Percentiles rank a stretch among this genome's conserved stretches.
These are phyloP conservation scores for Puccinia triticina DNA, from an alignment of 1,284 basidiomycete genomes.

Conservation along the genomic window DNA sequence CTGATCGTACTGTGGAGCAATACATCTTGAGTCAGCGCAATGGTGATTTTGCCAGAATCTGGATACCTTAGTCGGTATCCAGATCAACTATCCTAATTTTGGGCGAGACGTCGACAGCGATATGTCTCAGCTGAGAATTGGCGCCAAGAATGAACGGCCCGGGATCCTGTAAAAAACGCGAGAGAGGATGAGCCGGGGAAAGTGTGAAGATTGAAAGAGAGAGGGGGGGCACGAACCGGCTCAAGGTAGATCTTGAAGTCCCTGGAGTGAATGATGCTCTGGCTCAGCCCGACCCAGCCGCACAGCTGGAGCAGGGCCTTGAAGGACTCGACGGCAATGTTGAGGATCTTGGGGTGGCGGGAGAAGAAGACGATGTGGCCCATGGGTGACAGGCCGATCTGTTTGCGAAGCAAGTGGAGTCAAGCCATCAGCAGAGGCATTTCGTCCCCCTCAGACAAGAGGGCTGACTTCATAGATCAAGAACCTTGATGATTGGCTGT, in stretches of 20 bases:
- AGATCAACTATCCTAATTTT: conserved; percentile 90
- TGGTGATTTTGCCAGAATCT: background rate
- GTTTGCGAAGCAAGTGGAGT: background rate
- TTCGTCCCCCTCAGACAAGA: no score
- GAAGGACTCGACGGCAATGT: conserved; percentile 75
- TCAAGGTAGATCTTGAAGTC: conserved; percentile 77
- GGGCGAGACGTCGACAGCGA: conserved; percentile 67
- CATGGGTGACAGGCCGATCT: conserved; percentile 84
- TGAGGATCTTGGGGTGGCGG: conserved; percentile 85
- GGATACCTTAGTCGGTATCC: conserved; percentile 81
- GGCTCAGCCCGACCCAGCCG: conserved; percentile 87
- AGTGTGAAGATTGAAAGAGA: background rate
- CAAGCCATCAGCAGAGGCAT: no score
- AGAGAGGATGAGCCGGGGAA: background rate
- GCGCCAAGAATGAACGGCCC: conserved; percentile 88
- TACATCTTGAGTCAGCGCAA: background rate
- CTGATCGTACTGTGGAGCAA: conserved; percentile 58
- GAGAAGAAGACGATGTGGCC: conserved; percentile 85
- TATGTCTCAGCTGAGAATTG: conserved; percentile 80
- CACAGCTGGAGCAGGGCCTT: conserved; percentile 85
- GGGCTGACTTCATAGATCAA: no score
- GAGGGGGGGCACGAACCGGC: conserved; percentile 17
- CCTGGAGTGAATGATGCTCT: conserved; percentile 81
- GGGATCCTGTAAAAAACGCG: conserved; percentile 61
- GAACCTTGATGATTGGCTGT: no score